These are phyloP conservation scores for Lichtheimia ramosa DNA, from an alignment of 371 early-diverging fungal species.

Conservation along the genomic window DNA sequence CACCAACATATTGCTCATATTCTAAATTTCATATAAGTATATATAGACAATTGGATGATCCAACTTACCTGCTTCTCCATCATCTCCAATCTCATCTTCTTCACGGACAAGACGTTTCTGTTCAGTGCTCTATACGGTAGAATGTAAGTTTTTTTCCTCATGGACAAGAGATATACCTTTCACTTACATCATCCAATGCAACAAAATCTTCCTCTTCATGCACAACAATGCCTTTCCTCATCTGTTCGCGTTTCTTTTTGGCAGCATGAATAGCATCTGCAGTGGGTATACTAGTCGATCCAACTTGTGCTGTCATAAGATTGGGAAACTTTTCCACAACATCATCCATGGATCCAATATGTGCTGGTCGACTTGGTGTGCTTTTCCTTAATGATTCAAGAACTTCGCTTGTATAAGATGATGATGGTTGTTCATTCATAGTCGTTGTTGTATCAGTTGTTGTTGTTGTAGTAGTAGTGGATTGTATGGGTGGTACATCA, in stretches of 20 bases:
- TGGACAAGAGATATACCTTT: no score
- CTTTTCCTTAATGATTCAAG: constrained; percentile 32
- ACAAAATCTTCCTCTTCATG: constrained; percentile 42
- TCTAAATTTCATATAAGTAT: constrained; percentile 17
- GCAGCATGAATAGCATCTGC: constrained; percentile 52
- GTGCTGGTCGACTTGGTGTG: constrained; percentile 38
- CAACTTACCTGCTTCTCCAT: constrained; percentile 42
- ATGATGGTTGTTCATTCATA: neutral
- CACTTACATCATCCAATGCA: constrained; percentile 31
- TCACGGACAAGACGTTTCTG: constrained; percentile 49
- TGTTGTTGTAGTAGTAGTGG: neutral
- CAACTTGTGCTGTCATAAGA: constrained; percentile 22
- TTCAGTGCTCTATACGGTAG: neutral
- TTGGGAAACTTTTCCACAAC: constrained; percentile 45
- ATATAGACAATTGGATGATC: neutral
- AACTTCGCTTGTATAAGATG: constrained; percentile 28
- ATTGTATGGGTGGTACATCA: no score
- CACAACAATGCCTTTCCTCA: constrained; percentile 32
- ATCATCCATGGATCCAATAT: constrained; percentile 16
- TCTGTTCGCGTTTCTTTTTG: constrained; percentile 52
- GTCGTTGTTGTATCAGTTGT: constrained; percentile 10
- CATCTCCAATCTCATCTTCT: constrained; percentile 56
- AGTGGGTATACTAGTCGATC: constrained; percentile 37
- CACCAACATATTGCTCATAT: constrained; percentile 50
- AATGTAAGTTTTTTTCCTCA: no score